phyloP scores from a whole-genome alignment of 805 yeast genomes.

The Pichia californica region DNA sequence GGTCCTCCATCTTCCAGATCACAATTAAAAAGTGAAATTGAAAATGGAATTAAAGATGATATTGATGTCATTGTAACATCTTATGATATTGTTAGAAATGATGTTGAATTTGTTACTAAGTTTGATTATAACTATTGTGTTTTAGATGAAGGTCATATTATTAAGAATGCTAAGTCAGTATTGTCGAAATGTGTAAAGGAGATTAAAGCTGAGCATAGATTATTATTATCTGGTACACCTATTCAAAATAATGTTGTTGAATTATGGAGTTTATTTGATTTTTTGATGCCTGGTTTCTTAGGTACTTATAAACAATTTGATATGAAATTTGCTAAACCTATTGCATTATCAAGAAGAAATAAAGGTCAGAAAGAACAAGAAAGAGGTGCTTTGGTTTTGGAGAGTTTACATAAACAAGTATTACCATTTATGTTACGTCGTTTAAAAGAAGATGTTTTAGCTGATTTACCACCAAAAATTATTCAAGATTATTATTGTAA shows the following conservation, averaged over 20 bases:
- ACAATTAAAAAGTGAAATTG: slow-evolving; percentile 45
- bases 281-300: slow-evolving; percentile 96
- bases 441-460: slow-evolving; percentile 89
- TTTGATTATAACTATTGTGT: slow-evolving; percentile 89
- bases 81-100: slow-evolving; percentile 94
- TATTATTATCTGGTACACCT: slow-evolving; percentile 94
- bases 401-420: slow-evolving; percentile 93
- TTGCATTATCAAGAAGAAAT: slow-evolving; percentile 85
- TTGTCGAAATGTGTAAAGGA: slow-evolving; percentile 82
- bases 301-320: slow-evolving; percentile 93
- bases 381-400: slow-evolving; percentile 92
- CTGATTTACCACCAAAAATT: slow-evolving; percentile 96
- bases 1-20: slow-evolving; percentile 81
- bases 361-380: slow-evolving; percentile 94
- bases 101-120: slow-evolving; percentile 53
- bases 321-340: slow-evolving; percentile 95
- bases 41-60: slow-evolving; percentile 27
- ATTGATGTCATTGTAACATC: slow-evolving; percentile 88
- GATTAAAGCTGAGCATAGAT: slow-evolving; percentile 78
- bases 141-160: slow-evolving; percentile 95
- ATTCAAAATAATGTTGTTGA: slow-evolving; percentile 96
- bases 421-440: slow-evolving; percentile 94
- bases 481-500: slow-evolving; percentile 98
- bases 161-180: slow-evolving; percentile 85
- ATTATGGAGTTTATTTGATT: slow-evolving; percentile 95